phyloP scores from a whole-genome alignment of 768 basidiomycete genomes.

The Hygrophorus russula region DNA sequence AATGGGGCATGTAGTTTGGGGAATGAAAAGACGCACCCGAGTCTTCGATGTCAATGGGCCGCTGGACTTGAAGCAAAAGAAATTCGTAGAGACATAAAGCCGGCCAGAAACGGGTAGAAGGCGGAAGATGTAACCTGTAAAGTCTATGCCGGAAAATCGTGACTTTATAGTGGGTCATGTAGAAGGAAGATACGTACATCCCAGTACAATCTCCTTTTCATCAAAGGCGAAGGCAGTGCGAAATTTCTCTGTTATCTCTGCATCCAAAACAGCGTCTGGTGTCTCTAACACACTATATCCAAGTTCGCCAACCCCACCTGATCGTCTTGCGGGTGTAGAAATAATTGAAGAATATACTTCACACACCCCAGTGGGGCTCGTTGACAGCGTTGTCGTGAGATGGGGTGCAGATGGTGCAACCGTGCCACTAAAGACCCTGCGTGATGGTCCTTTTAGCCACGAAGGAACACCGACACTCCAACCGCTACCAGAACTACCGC shows the following conservation, averaged over 20 bases:
- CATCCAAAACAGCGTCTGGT: slow-evolving; percentile 49
- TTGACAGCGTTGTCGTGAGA: slow-evolving; percentile 14
- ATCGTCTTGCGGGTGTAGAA: slow-evolving; percentile 21
- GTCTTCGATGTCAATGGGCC: slow-evolving; percentile 72
- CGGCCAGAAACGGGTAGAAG: slow-evolving; percentile 83
- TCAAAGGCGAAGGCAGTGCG: slow-evolving; percentile 74
- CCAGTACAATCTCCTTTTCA: slow-evolving; percentile 77
- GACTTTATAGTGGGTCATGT: background rate
- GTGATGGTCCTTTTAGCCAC: slow-evolving; percentile 50
- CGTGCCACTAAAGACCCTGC: slow-evolving; percentile 18
- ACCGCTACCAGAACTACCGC: slow-evolving; percentile 22
- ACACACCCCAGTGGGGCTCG: slow-evolving; percentile 30
- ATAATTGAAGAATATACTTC: slow-evolving; percentile 47
- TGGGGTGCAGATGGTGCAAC: slow-evolving; percentile 12
- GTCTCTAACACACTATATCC: slow-evolving; percentile 79
- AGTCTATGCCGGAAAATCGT: slow-evolving; percentile 41
- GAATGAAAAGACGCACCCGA: slow-evolving; percentile 40
- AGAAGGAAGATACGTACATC: slow-evolving; percentile 46
- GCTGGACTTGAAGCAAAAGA: slow-evolving; percentile 90
- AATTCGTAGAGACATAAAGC: slow-evolving; percentile 85
- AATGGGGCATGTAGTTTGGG: background rate
- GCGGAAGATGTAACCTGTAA: slow-evolving; percentile 83
- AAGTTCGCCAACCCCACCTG: slow-evolving; percentile 40
- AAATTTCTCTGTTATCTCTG: slow-evolving; percentile 65
- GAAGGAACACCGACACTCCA: slow-evolving; percentile 66